Evolutionary conservation across 805 yeast genomes (phyloP).

Genomic region (Scheffersomyces stipitis): DNA sequence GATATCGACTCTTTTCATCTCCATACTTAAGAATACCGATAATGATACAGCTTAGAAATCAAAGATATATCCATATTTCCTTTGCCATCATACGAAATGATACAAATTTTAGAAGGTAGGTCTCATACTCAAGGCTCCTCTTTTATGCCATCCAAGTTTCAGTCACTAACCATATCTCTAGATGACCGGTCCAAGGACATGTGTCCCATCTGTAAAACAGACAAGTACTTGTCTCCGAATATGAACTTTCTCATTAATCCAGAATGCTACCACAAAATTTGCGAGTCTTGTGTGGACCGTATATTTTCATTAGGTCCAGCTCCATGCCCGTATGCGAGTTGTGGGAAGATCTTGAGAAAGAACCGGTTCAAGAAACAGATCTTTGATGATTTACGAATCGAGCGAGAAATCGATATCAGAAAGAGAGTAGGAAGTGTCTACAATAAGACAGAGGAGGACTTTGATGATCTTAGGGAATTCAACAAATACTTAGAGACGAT

Average conservation of each 20-base stretch:
- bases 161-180: slow-evolving; percentile 7
- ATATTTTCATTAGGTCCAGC: slow-evolving; percentile 94
- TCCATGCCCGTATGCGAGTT: slow-evolving; percentile 90
- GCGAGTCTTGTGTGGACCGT: slow-evolving; percentile 95
- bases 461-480: slow-evolving; percentile 56
- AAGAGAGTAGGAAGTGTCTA: slow-evolving; percentile 73
- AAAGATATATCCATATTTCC: slow-evolving; percentile 2
- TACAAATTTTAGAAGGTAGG: slow-evolving; percentile 2
- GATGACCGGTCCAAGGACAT: slow-evolving; percentile 67
- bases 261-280: slow-evolving; percentile 96
- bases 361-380: slow-evolving; percentile 89
- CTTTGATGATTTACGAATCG: slow-evolving; percentile 87
- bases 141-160: slow-evolving; percentile 3
- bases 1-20: too few relatives aligned
- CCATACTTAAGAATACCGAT: too few relatives aligned
- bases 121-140: slow-evolving; percentile 5
- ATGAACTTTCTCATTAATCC: slow-evolving; percentile 91
- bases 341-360: slow-evolving; percentile 84
- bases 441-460: slow-evolving; percentile 79
- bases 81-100: slow-evolving; percentile 2
- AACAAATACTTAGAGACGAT: slow-evolving; percentile 81
- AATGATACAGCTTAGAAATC: neutral
- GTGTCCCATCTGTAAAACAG: slow-evolving; percentile 98
- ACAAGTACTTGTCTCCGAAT: slow-evolving; percentile 88
- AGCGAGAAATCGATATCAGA: slow-evolving; percentile 88